These are phyloP conservation scores for Acarospora socialis DNA, from an alignment of 2,329 filamentous ascomycete genomes.

Conservation along the genomic window DNA sequence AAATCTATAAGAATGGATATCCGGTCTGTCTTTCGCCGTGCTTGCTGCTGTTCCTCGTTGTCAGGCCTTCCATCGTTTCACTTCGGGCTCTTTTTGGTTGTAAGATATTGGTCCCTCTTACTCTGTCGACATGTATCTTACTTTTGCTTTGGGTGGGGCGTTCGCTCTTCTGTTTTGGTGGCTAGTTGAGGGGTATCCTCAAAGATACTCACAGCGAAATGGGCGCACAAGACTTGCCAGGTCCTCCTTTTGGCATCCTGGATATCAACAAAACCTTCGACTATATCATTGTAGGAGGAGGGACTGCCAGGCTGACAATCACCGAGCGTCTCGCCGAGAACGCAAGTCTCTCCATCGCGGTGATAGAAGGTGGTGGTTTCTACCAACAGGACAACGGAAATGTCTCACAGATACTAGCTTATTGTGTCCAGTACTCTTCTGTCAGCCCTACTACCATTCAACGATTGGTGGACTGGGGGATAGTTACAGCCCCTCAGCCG, in stretches of 20 bases:
- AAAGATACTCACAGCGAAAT: conserved; percentile 1
- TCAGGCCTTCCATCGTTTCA: no score
- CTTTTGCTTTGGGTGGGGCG: no score
- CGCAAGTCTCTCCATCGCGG: conserved; percentile 14
- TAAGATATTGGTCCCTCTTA: no score
- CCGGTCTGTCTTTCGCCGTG: no score
- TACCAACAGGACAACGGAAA: conserved; percentile 20
- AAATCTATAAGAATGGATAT: no score
- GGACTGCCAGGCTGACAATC: conserved; percentile 17
- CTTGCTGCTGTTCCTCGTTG: no score
- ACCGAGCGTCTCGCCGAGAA: conserved; percentile 16
- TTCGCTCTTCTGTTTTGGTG: no score
- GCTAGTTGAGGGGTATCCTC: not conserved
- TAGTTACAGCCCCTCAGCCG: conserved; percentile 17
- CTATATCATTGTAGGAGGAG: conserved; percentile 17
- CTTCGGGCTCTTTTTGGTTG: no score
- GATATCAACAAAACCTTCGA: conserved; percentile 5
- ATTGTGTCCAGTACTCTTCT: conserved; percentile 12
- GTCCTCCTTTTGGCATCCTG: conserved; percentile 1
- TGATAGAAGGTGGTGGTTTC: conserved; percentile 20
- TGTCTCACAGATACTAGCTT: conserved; percentile 17
- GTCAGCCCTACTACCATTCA: conserved; percentile 11
- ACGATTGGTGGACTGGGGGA: conserved; percentile 19
- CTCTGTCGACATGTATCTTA: no score
- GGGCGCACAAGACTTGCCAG: conserved; percentile 1